Base-by-base conservation (phyloP, 208 protist genomes). In the Herpetomonas samuelpessoai region DNA sequence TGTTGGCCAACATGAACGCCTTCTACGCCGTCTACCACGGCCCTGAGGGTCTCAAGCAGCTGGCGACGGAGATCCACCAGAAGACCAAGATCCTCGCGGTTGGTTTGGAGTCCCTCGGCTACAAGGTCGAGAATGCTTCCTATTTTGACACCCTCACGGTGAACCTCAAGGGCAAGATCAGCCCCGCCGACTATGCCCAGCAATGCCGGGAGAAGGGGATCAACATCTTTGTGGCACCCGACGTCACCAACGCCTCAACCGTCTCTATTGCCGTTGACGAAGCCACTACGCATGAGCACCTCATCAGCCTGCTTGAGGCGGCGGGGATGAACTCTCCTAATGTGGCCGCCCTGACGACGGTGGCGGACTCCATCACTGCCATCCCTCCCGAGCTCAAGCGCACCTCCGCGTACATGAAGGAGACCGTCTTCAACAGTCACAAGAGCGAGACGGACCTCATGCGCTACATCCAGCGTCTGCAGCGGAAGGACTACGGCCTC, bases 1-100 rank as follows among this genome's bases (percentile, higher is more conserved):
- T 99, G 19, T 76, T 99, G 3, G 98, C 98, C 10, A 99, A 98
- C 73, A 95, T 98, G 52, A 83, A 91, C 53, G 97, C 92, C 57
- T 97, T 99, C 67, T 99, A 99, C 82, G 95, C 76, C 19, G 81
- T 99, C 45, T 99, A 99, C 79, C 98, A 99, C 70, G 98, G 98
- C 18, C 93, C 97, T 27, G 72, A 97, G 22, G 98, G 98, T 25
- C 68, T 99, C 3, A 94, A 81, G 57, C 71, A 89, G 41, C 98
- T 99, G 61, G 95, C 93, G 2, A 56, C 73, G n/a, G 77, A 83
- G 48, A 89, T 98, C 24, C 94, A 99, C 68, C 25, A 30, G 16
- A 78, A 91, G 46, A 65, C 97, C 6, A 81, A 83, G 47, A 56
- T 89, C 2, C 67, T 99, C 9, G 76, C 81, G 2, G 71, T 82